phyloP scores from a whole-genome alignment of 371 early-diverging fungal species.

The Mucor mucedo region DNA sequence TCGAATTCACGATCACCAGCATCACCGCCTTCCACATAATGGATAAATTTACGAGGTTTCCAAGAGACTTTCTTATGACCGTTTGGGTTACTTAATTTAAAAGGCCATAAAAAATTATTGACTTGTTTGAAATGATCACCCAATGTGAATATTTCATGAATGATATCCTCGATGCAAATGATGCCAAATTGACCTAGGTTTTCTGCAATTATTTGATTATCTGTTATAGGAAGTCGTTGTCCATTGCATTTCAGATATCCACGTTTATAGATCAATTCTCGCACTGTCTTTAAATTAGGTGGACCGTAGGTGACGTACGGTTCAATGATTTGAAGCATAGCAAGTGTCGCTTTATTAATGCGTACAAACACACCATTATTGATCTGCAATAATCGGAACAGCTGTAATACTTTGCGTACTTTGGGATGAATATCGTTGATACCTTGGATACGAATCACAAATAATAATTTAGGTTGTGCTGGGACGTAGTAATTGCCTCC shows the following conservation, averaged over 20 bases:
- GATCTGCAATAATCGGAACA: slow-evolving; percentile 96
- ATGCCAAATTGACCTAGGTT: slow-evolving; percentile 92
- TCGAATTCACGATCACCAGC: slow-evolving; percentile 95
- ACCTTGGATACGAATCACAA: slow-evolving; percentile 93
- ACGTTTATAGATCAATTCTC: slow-evolving; percentile 98
- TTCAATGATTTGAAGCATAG: slow-evolving; percentile 96
- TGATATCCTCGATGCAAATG: slow-evolving; percentile 97
- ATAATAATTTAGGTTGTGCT: slow-evolving; percentile 93
- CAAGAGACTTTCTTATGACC: slow-evolving; percentile 76
- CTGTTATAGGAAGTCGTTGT: slow-evolving; percentile 93
- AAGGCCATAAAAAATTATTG: slow-evolving; percentile 98
- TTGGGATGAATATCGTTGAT: slow-evolving; percentile 98
- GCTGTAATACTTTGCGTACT: slow-evolving; percentile 96
- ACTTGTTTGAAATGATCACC: slow-evolving; percentile 84
- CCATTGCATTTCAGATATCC: slow-evolving; percentile 92
- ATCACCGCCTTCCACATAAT: slow-evolving; percentile 98
- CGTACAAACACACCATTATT: slow-evolving; percentile 98
- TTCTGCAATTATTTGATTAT: slow-evolving; percentile 93
- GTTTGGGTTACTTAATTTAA: slow-evolving; percentile 96
- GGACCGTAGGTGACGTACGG: slow-evolving; percentile 97
- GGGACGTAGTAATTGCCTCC: slow-evolving; percentile 90
- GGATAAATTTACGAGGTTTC: slow-evolving; percentile 90
- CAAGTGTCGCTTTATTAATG: slow-evolving; percentile 95
- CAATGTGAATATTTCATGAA: slow-evolving; percentile 98
- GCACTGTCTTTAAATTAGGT: slow-evolving; percentile 97